Conservation (phyloP, 768 basidiomycete genomes). For the Boletellus sp. region DNA sequence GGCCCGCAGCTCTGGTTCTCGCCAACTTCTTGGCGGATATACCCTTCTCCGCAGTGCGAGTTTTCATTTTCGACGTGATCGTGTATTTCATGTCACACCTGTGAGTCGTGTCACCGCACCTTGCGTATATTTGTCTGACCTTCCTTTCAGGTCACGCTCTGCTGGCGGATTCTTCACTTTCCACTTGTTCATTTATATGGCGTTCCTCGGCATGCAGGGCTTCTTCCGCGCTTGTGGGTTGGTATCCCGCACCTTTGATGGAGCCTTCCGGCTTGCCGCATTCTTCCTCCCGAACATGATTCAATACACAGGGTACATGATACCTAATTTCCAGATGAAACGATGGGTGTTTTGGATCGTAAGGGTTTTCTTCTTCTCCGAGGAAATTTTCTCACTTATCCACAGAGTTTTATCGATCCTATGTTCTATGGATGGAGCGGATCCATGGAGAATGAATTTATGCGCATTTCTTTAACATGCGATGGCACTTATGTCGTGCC, state of each 20-base stretch:
- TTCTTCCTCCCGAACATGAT: conserved; percentile 79
- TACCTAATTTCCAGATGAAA: conserved; percentile 68
- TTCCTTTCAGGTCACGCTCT: conserved; percentile 26
- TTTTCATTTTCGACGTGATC: conserved; percentile 60
- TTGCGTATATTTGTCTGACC: conserved; percentile 20
- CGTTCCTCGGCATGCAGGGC: conserved; percentile 72
- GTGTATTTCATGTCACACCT: conserved; percentile 68
- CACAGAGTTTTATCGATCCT: conserved; percentile 72
- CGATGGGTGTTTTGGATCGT: conserved; percentile 86
- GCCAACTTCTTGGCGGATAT: conserved; percentile 68
- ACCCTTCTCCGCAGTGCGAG: conserved; percentile 59
- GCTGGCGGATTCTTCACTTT: conserved; percentile 50
- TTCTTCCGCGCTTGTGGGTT: conserved; percentile 78
- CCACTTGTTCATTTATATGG: conserved; percentile 63
- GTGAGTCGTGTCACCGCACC: conserved; percentile 26
- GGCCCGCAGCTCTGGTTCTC: conserved; percentile 59
- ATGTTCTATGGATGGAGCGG: conserved; percentile 73
- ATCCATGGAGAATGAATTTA: conserved; percentile 85
- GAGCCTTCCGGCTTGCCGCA: conserved; percentile 50
- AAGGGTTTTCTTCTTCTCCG: conserved; percentile 22
- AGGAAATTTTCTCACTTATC: conserved; percentile 8
- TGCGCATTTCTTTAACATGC: conserved; percentile 58
- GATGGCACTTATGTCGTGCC: conserved; percentile 68
- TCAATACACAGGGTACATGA: conserved; percentile 66
- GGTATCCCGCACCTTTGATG: conserved; percentile 52